Conservation (phyloP, 495 filamentous ascomycete genomes). For the Penicillium coffeae region DNA sequence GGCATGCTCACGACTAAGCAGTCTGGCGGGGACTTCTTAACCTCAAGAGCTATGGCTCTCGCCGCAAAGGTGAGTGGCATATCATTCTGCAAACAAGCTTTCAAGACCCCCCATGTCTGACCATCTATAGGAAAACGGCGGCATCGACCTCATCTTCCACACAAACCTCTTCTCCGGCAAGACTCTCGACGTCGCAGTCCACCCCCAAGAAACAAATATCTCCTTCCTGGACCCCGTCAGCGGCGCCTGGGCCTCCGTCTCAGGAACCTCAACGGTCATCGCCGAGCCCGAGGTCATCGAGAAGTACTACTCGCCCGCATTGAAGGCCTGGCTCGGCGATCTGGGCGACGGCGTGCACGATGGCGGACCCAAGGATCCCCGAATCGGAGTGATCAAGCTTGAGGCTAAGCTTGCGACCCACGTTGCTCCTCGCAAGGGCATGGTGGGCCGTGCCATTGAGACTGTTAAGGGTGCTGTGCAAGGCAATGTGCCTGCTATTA, state of each 20-base stretch:
- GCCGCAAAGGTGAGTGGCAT: constrained; percentile 64
- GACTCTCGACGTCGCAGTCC: constrained; percentile 71
- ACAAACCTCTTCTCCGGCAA: constrained; percentile 93
- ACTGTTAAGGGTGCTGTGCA: constrained; percentile 71
- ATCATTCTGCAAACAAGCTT: background rate
- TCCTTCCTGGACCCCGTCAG: constrained; percentile 69
- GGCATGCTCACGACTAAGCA: constrained; percentile 70
- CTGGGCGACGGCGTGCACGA: constrained; percentile 85
- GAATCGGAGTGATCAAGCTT: constrained; percentile 58
- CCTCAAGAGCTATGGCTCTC: constrained; percentile 85
- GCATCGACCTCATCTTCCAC: constrained; percentile 87
- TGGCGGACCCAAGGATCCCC: constrained; percentile 74
- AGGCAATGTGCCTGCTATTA: constrained; percentile 68
- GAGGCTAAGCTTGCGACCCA: constrained; percentile 45
- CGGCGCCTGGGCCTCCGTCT: constrained; percentile 79
- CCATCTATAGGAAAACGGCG: constrained; percentile 59
- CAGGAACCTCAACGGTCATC: constrained; percentile 63
- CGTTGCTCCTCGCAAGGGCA: constrained; percentile 35
- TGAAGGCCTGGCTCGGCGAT: constrained; percentile 90
- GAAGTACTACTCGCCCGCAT: constrained; percentile 70
- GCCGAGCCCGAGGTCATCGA: constrained; percentile 63
- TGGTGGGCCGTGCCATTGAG: constrained; percentile 60
- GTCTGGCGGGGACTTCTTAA: constrained; percentile 65
- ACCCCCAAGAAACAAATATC: constrained; percentile 74
- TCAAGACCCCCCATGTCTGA: background rate